Evolutionary conservation across 1,284 basidiomycete species (phyloP).

Genomic region (Moesziomyces sp.): DNA sequence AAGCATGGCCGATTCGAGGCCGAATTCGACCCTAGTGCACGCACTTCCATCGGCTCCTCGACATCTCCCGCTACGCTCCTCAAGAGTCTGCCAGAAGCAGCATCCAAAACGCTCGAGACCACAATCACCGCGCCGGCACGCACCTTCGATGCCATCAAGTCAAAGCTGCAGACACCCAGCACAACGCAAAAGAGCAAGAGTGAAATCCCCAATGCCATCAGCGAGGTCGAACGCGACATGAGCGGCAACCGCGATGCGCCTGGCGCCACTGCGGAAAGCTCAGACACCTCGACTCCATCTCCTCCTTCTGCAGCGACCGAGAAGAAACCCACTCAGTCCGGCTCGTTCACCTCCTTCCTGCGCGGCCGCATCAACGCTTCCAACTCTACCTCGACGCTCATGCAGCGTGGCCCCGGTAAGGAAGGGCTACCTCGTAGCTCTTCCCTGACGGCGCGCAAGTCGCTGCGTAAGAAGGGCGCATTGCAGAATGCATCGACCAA

Average conservation of each 20-base stretch:
- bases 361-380: constrained; percentile 3
- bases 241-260: constrained; percentile 21
- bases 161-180: constrained; percentile 28
- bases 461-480: neutral
- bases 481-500: too few species aligned
- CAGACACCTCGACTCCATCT: too few species aligned
- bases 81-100: constrained; percentile 30
- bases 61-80: constrained; percentile 16
- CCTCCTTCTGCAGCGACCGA: neutral
- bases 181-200: constrained; percentile 38
- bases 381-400: constrained; percentile 1
- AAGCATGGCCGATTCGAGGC: constrained; percentile 14
- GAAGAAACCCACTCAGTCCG: neutral
- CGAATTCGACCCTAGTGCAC: constrained; percentile 14
- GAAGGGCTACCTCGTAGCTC: neutral
- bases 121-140: constrained; percentile 23
- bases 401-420: constrained; percentile 12
- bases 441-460: constrained; percentile 4
- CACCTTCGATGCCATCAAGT: constrained; percentile 32
- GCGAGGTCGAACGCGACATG: constrained; percentile 25
- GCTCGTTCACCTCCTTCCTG: constrained; percentile 21
- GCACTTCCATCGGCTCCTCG: constrained; percentile 6
- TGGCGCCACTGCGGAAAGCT: constrained; percentile 4
- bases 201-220: constrained; percentile 21
- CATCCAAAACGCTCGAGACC: constrained; percentile 14